Conservation (phyloP, 768 basidiomycete genomes). For the Paxillus involutus region DNA sequence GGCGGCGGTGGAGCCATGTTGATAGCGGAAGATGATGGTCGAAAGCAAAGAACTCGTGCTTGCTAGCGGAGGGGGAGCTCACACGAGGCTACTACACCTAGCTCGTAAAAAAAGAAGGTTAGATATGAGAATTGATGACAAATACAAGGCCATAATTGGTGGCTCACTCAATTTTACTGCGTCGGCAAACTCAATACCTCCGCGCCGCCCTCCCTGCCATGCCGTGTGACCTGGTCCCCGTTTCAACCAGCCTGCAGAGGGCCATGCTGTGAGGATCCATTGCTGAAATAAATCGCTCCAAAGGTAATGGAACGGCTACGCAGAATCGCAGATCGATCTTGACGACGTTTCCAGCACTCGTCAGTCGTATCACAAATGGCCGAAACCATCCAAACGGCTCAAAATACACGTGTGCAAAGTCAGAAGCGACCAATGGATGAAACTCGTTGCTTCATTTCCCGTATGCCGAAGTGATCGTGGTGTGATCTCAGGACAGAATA, state of each 20-base stretch:
- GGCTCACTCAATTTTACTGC: slow-evolving; percentile 10
- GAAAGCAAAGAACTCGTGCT: slow-evolving; percentile 18
- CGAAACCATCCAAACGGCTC: background rate
- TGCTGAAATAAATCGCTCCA: slow-evolving; percentile 4
- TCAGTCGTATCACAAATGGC: background rate
- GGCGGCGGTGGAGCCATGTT: slow-evolving; percentile 44
- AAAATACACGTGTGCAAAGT: background rate
- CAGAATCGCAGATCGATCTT: slow-evolving; percentile 5
- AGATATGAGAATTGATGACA: slow-evolving; percentile 24
- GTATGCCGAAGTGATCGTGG: slow-evolving; percentile 8
- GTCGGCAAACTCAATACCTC: slow-evolving; percentile 16
- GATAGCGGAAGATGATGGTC: slow-evolving; percentile 22
- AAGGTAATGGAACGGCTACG: slow-evolving; percentile 1
- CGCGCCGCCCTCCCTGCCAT: slow-evolving; percentile 1
- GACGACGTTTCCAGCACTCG: background rate
- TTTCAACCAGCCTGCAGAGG: slow-evolving; percentile 8
- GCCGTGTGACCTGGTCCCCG: slow-evolving; percentile 22
- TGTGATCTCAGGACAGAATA: slow-evolving; percentile 10
- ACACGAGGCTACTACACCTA: slow-evolving; percentile 28
- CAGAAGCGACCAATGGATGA: slow-evolving; percentile 4
- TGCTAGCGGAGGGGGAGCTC: slow-evolving; percentile 11
- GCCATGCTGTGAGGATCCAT: slow-evolving; percentile 13
- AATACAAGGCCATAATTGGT: slow-evolving; percentile 17
- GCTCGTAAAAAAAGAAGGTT: slow-evolving; percentile 21
- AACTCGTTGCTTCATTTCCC: slow-evolving; percentile 15